Conservation (phyloP, 441 rosid genomes). For the Erodium moschatum region DNA sequence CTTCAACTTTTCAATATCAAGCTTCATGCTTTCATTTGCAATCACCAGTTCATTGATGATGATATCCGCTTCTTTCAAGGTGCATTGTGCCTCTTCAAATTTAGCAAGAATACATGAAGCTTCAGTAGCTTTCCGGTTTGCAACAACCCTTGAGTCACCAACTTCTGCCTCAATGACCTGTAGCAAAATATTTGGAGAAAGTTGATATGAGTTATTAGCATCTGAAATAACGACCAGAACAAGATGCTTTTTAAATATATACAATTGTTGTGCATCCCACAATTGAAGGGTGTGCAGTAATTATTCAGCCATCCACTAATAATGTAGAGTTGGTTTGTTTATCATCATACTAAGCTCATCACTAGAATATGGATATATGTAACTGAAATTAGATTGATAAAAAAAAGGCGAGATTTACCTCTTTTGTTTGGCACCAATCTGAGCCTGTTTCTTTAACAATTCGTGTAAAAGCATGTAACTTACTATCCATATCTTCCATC, state of each 20-base stretch:
- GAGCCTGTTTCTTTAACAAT: conserved; percentile 35
- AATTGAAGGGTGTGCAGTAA: neutral
- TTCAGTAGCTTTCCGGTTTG: conserved; percentile 56
- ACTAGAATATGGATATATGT: neutral
- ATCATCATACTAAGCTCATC: neutral
- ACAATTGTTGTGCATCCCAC: neutral
- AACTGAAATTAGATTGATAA: neutral
- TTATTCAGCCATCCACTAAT: neutral
- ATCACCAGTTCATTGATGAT: conserved; percentile 69
- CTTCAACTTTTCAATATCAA: conserved; percentile 50
- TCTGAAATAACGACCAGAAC: neutral
- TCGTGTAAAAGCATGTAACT: conserved; percentile 42
- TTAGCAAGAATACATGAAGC: conserved; percentile 63
- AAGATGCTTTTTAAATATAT: neutral
- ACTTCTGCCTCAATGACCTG: conserved; percentile 77
- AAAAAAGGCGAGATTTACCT: conserved; percentile 31
- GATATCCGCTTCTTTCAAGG: conserved; percentile 80
- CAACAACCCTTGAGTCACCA: conserved; percentile 56
- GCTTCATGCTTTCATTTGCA: conserved; percentile 73
- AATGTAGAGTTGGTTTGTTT: neutral
- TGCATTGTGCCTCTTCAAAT: conserved; percentile 85
- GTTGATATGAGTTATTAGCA: conserved; percentile 12
- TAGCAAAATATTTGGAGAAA: conserved; percentile 9
- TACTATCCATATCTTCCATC: conserved; percentile 37
- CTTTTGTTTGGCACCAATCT: conserved; percentile 43